Base-by-base conservation (phyloP, 2,329 filamentous ascomycete genomes). In the Coniochaeta sp. region DNA sequence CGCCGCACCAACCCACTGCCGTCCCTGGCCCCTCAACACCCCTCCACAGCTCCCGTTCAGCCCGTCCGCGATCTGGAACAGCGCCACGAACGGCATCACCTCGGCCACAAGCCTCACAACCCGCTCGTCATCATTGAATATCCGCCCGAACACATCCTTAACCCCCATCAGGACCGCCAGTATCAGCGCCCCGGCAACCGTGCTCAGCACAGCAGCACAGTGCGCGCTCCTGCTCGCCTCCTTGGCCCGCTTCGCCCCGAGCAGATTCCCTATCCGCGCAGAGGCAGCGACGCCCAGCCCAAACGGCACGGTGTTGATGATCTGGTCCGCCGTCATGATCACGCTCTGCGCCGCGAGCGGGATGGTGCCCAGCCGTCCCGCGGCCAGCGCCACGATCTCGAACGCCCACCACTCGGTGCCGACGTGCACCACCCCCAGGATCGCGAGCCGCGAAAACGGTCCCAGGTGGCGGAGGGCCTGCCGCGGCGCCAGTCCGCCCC, bases 391-490 rank as follows among this genome's bases (percentile, higher is more conserved):
- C 1, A 96, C 90, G 65, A 96, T 93, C 73, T 96, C 91, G 67
- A 96, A 96, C 0, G 91, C 92, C 91, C 91, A 96, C 91, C 91
- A 96, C 73, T 96, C 92, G 0, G 91, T 95, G 3, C 90, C 92
- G 6, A 96, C 89, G 64, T 96, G 91, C 3, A 96, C 75, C 47
- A 96, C 80, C 0, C 91, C 92, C 0, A 96, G 77, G 16, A 89
- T 73, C 0, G 91, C 90, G 3, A 96, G 83, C 11, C 86, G 84
- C 1, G 89, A 81, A 70, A 96, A 96, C 0, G 86, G 85, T 17
- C 82, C 75, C 17, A 89, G 78, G 67, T 93, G 89, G 1, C 81
- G 77, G n/a, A 89, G 70, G 1, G 87, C 88, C 56, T 80, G 81
- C 4, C 80, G 78, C 7, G 83, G 83, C 72, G 86, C 70, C 1